Evolutionary conservation across 202 grass and related monocot species (phyloP), one percentile per base, ranked within the genome.

Genomic region (Cymbopogon flexuosus): DNA sequence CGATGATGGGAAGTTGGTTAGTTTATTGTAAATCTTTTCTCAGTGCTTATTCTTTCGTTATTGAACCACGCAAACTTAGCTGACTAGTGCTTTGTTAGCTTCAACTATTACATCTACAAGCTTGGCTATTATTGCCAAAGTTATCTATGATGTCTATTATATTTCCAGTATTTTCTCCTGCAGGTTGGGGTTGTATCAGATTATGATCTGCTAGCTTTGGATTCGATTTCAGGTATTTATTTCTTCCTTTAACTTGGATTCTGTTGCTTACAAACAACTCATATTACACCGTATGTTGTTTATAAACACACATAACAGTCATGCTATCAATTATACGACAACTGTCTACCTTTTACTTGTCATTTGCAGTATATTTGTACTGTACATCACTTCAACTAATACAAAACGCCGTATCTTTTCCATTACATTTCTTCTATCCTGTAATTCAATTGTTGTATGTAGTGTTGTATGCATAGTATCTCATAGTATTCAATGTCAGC

Each of bases 151-250:
- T 19, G 11, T 29, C 42, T 71, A 64, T 66, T 52, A 57, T 58
- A 68, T 43, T 86, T 69, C 5, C 0, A 19, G n/a, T 65, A 33
- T 75, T 84, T 72, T 21, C 8, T 72, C 45, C n/a, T 83, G 61
- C 86, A 98, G 95, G 90, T 98, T 76, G 95, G 95, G 51, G 88
- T 98, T 5, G 95, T 98, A 59, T 98, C 95, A 69, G 90, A 98
- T 87, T 98, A 98, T 63, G 95, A 98, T 91, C 84, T 98, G 43
- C 84, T 98, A 84, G 92, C 92, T 22, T 77, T 98, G 72, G 95
- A 98, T 71, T 93, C 92, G 8, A 84, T 98, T 70, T 89, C 90
- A 98, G 95, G 95, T 98, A 84, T 62, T 19, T 8, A 81, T 67
- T n/a, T 15, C 15, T 58, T 74, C 15, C 19, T 68, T 11, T 45